A percentile compares a stretch with the other conserved stretches of the same genome.
These are phyloP conservation scores for Termitomyces sp. DNA, from an alignment of 768 basidiomycete genomes.

Conservation along the genomic window DNA sequence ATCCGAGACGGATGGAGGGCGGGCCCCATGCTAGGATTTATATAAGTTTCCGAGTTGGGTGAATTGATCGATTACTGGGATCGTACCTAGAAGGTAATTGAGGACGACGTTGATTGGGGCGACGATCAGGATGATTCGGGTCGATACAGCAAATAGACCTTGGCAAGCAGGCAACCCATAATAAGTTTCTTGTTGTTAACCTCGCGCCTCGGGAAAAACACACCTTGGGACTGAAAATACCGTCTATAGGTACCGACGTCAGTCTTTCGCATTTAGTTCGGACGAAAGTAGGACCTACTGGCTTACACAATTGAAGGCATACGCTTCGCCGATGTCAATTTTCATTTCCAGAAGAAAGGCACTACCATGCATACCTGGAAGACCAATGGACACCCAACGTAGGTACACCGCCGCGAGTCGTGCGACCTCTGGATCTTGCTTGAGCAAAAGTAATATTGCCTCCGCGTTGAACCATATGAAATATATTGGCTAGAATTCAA, in stretches of 20 bases:
- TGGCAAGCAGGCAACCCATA: not conserved
- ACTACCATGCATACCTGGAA: conserved; percentile 50
- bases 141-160: conserved; percentile 84
- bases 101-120: conserved; percentile 84
- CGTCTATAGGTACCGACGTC: conserved; percentile 32
- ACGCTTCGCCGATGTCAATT: conserved; percentile 27
- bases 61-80: not conserved
- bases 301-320: conserved; percentile 50
- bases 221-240: conserved; percentile 83
- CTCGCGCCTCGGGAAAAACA: not conserved
- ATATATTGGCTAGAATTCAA: conserved; percentile 42
- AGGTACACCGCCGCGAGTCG: conserved; percentile 74
- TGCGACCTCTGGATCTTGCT: conserved; percentile 85
- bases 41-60: not conserved
- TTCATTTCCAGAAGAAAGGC: not conserved
- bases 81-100: conserved; percentile 79
- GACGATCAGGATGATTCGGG: conserved; percentile 74
- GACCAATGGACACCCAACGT: conserved; percentile 68
- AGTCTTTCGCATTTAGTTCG: not conserved
- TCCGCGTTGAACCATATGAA: conserved; percentile 85
- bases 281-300: conserved; percentile 24
- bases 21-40: conserved; percentile 73
- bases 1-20: conserved; percentile 72
- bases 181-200: not conserved
- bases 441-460: conserved; percentile 65